phyloP scores from a whole-genome alignment of 1,284 basidiomycete species.

The Puccinia hordei region DNA sequence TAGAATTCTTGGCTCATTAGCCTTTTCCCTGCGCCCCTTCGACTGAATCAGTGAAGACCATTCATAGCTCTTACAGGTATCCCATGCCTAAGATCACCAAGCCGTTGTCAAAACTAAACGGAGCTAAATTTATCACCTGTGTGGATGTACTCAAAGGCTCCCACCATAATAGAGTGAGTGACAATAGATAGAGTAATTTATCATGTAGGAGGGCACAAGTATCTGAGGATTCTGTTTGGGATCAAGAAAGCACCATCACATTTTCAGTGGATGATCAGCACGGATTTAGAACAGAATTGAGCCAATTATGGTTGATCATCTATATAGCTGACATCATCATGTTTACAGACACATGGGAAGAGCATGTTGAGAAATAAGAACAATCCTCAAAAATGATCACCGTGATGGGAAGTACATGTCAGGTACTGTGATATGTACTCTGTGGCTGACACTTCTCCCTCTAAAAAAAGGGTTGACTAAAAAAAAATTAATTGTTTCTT shows the following conservation, averaged over 20 bases:
- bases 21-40: too few species aligned
- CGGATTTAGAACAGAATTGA: background rate
- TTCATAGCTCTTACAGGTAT: too few species aligned
- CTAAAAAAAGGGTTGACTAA: too few species aligned
- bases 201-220: background rate
- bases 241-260: constrained; percentile 19
- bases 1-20: too few species aligned
- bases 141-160: constrained; percentile 29
- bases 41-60: too few species aligned
- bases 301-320: background rate
- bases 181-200: background rate
- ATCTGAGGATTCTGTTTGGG: background rate
- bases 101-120: background rate
- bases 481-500: too few species aligned
- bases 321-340: constrained; percentile 15
- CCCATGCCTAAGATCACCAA: too few species aligned
- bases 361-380: too few species aligned
- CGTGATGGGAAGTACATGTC: too few species aligned
- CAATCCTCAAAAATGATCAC: too few species aligned
- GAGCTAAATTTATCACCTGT: background rate
- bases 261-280: background rate
- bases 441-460: too few species aligned
- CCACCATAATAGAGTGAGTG: background rate
- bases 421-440: too few species aligned
- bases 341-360: background rate